Percentiles rank a stretch among this genome's conserved stretches.
phyloP scores from a whole-genome alignment of 768 basidiomycete genomes.

The Auricularia sp. region DNA sequence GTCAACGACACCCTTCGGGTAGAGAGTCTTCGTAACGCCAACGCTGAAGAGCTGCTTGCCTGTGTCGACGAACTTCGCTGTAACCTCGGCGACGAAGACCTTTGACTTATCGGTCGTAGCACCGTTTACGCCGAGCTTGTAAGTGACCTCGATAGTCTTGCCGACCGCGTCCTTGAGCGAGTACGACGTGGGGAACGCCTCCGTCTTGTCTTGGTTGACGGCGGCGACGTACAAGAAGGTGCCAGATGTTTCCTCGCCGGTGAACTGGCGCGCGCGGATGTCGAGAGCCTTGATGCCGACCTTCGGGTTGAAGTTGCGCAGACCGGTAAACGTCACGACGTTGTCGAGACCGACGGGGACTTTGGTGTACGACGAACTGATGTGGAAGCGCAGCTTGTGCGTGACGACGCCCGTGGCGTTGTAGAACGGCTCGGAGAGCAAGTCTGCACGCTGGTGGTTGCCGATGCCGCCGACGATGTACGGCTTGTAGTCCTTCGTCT shows the following conservation, averaged over 20 bases:
- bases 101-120: neutral
- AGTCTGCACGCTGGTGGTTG: neutral
- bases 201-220: neutral
- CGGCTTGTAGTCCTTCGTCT: conserved; percentile 1
- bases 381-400: conserved; percentile 1
- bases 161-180: neutral
- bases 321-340: neutral
- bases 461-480: neutral
- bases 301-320: neutral
- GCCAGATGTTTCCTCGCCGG: neutral
- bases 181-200: neutral
- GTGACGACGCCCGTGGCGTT: neutral
- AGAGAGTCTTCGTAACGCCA: neutral
- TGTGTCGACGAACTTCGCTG: neutral
- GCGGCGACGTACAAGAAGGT: neutral
- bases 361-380: neutral
- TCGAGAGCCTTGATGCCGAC: conserved; percentile 1
- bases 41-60: neutral
- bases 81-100: neutral
- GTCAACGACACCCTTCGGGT: neutral
- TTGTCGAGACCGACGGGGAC: neutral
- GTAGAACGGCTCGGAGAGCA: neutral
- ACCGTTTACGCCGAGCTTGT: neutral
- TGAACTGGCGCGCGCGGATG: neutral
- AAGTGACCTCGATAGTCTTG: neutral